phyloP scores from a whole-genome alignment of 2,329 filamentous ascomycete genomes.

The Akanthomyces dipterigenus region DNA sequence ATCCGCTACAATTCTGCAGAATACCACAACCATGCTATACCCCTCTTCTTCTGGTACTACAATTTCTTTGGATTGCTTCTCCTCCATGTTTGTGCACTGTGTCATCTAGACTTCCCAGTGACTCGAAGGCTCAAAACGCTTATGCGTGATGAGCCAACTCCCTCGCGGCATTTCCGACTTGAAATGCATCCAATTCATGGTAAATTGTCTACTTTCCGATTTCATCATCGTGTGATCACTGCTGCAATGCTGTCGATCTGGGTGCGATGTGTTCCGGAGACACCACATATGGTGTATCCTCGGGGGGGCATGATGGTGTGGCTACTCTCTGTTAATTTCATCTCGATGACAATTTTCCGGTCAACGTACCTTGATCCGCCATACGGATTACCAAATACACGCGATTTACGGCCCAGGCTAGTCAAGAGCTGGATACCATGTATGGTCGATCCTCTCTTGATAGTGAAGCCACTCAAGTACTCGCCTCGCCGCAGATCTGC shows the following conservation, averaged over 20 bases:
- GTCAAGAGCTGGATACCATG: constrained; percentile 88
- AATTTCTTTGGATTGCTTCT: not conserved
- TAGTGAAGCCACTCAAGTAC: constrained; percentile 76
- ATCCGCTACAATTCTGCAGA: not conserved
- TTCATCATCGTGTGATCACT: constrained; percentile 45
- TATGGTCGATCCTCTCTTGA: constrained; percentile 75
- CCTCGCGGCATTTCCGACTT: not conserved
- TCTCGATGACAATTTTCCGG: not conserved
- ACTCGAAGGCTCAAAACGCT: not conserved
- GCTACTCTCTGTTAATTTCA: constrained; percentile 37
- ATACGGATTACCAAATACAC: constrained; percentile 71
- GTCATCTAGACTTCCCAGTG: not conserved
- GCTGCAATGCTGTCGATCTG: constrained; percentile 86
- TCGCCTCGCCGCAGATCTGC: constrained; percentile 80
- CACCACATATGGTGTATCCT: constrained; percentile 81
- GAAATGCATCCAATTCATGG: not conserved
- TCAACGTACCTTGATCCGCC: constrained; percentile 74
- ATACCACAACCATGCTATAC: not conserved
- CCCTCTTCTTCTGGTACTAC: not conserved
- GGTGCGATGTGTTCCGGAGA: constrained; percentile 71
- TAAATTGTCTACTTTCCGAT: not conserved
- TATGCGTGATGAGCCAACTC: not conserved
- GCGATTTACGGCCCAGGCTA: constrained; percentile 77
- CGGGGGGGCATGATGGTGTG: constrained; percentile 82
- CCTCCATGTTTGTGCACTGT: not conserved